A percentile compares a stretch with the other conserved stretches of the same genome.
These are phyloP conservation scores for Penicillium nordicum DNA, from an alignment of 2,329 filamentous ascomycete species.

Conservation along the genomic window DNA sequence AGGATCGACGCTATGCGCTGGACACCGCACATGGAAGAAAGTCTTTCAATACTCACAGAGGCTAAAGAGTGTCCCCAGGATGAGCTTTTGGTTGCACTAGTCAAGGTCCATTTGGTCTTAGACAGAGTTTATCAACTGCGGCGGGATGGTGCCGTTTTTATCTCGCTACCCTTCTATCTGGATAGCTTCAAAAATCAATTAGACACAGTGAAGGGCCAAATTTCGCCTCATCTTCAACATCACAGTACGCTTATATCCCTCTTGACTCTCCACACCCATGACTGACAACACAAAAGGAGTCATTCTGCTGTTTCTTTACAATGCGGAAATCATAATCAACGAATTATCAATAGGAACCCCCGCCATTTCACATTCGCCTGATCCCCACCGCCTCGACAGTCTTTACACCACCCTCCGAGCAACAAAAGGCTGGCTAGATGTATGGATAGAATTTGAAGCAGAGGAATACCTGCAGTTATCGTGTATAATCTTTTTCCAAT, in stretches of 20 bases:
- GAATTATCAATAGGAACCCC: conserved; percentile 18
- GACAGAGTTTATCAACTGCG: conserved; percentile 18
- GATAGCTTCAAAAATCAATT: conserved; percentile 22
- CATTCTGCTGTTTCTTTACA: conserved; percentile 11
- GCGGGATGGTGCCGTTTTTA: conserved; percentile 14
- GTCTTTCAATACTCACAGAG: conserved; percentile 47
- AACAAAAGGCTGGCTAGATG: conserved; percentile 22
- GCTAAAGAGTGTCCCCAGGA: conserved; percentile 51
- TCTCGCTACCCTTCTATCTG: conserved; percentile 16
- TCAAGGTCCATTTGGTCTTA: conserved; percentile 25
- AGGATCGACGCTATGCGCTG: conserved; percentile 51
- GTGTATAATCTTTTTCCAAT: conserved; percentile 25
- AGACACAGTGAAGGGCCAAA: conserved; percentile 16
- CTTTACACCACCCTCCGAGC: conserved; percentile 22
- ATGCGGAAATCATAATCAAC: conserved; percentile 23
- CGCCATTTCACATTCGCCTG: conserved; percentile 17
- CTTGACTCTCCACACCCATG: not conserved
- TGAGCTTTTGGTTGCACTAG: conserved; percentile 41
- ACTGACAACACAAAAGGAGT: conserved; percentile 12
- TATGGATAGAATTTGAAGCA: conserved; percentile 14
- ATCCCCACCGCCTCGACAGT: conserved; percentile 22
- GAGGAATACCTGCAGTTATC: conserved; percentile 15
- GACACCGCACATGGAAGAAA: conserved; percentile 59
- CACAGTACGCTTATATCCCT: conserved; percentile 16
- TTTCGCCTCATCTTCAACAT: conserved; percentile 18